Conservation (phyloP, 805 yeast genomes). For the Peterozyma xylosa region DNA sequence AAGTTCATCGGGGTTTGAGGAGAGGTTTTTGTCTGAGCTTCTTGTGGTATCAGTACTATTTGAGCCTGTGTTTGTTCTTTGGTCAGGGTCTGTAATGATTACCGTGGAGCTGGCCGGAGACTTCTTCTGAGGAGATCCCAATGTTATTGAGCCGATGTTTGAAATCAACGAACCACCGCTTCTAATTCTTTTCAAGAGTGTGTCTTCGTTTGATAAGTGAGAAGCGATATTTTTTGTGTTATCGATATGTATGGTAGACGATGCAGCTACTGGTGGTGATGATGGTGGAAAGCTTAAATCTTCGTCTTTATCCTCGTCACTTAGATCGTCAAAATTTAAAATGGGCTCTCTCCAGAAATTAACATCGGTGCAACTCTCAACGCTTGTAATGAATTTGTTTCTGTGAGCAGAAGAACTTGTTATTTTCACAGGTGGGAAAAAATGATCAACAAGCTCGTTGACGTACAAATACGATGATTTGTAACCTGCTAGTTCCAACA, state of each 20-base stretch:
- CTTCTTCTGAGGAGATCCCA: conserved; percentile 1
- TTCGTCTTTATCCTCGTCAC: conserved; percentile 39
- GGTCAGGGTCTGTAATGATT: conserved; percentile 7
- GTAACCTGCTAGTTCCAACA: conserved; percentile 89
- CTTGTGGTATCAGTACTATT: conserved; percentile 15
- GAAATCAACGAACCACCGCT: conserved; percentile 3
- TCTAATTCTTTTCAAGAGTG: not conserved
- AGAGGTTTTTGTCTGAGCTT: conserved; percentile 27
- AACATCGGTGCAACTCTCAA: conserved; percentile 73
- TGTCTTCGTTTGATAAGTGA: not conserved
- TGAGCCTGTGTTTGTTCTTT: conserved; percentile 25
- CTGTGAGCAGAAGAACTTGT: conserved; percentile 13
- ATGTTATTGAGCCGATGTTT: conserved; percentile 4
- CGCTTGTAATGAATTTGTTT: conserved; percentile 22
- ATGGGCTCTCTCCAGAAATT: conserved; percentile 90
- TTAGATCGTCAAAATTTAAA: conserved; percentile 49
- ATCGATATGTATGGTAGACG: conserved; percentile 1
- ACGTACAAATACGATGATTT: conserved; percentile 82
- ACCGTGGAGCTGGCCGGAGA: conserved; percentile 1
- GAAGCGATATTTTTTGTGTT: conserved; percentile 11
- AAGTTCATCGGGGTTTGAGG: conserved; percentile 19
- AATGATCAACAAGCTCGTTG: conserved; percentile 92
- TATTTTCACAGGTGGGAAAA: conserved; percentile 76
- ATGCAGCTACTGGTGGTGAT: conserved; percentile 1
- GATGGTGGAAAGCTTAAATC: conserved; percentile 12